Conservation (phyloP, 1,284 basidiomycete species). For the Chalciporus sp. region DNA sequence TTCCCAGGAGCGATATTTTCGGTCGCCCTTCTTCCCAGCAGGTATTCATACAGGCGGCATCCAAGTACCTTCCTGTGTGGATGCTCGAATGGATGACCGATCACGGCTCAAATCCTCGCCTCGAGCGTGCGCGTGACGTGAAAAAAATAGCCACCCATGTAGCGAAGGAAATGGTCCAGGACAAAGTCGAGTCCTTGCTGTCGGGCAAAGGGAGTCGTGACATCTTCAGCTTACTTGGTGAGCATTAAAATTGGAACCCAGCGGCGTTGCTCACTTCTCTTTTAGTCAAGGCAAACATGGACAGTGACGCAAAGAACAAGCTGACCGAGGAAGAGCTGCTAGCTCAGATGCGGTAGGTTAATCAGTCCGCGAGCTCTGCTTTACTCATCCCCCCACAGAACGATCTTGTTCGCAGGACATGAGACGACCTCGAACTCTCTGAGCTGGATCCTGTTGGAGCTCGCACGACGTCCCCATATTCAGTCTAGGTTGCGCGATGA, state of each 20-base stretch:
- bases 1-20: constrained; percentile 22
- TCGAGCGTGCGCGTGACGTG: constrained; percentile 39
- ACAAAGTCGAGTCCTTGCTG: constrained; percentile 40
- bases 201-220: constrained; percentile 38
- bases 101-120: constrained; percentile 38
- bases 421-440: constrained; percentile 53
- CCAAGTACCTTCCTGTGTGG: constrained; percentile 22
- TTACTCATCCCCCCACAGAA: constrained; percentile 20
- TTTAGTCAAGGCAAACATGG: constrained; percentile 55
- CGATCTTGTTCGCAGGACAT: constrained; percentile 49
- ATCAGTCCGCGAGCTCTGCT: constrained; percentile 9
- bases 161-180: constrained; percentile 43
- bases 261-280: not conserved
- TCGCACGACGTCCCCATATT: constrained; percentile 35
- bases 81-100: constrained; percentile 42
- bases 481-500: constrained; percentile 35
- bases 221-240: constrained; percentile 47
- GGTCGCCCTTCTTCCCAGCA: constrained; percentile 25
- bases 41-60: constrained; percentile 22
- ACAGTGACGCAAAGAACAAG: constrained; percentile 43
- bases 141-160: constrained; percentile 26
- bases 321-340: constrained; percentile 55
- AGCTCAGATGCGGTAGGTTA: constrained; percentile 51
- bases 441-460: constrained; percentile 45
- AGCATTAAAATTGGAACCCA: constrained; percentile 2